Evolutionary conservation across 176 grass and related monocot genomes (phyloP).

Genomic region (Bolboschoenus planiculmis): DNA sequence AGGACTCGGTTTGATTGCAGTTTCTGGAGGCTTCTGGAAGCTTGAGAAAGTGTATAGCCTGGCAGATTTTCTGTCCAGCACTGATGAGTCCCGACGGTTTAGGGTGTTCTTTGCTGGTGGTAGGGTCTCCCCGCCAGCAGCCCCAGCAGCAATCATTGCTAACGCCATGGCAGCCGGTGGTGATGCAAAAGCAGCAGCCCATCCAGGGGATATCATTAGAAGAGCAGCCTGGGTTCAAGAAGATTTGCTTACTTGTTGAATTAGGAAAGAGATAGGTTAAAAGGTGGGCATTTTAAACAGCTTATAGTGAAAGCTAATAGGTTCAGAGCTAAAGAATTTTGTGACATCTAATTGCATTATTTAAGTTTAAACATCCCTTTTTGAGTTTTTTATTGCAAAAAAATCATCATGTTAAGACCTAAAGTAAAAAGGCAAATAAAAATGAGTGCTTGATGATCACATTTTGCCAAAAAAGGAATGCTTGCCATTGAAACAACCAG

Average conservation of each 20-base stretch:
- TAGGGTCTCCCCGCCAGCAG: constrained; percentile 71
- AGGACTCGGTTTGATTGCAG: constrained; percentile 42
- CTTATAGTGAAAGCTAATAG: constrained; percentile 1
- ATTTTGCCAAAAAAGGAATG: not conserved
- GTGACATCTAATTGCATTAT: not conserved
- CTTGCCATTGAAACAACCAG: not conserved
- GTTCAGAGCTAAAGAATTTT: not conserved
- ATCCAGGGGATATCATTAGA: constrained; percentile 86
- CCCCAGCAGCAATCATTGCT: constrained; percentile 98
- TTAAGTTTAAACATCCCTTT: not conserved
- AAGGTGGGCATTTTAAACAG: not conserved
- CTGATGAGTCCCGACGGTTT: constrained; percentile 56
- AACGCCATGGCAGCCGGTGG: constrained; percentile 95
- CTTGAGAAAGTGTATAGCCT: constrained; percentile 74
- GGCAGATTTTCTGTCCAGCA: constrained; percentile 60
- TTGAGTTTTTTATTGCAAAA: not conserved
- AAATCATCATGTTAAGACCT: not conserved
- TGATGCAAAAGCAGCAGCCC: constrained; percentile 99
- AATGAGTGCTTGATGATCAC: not conserved
- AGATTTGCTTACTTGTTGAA: constrained; percentile 1
- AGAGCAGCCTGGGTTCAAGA: constrained; percentile 53
- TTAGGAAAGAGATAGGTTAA: not conserved
- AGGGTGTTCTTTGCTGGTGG: constrained; percentile 52
- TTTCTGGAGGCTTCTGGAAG: constrained; percentile 75
- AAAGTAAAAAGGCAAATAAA: not conserved